Evolutionary conservation across 73 alveolate genomes (phyloP).

Genomic region (Tetrahymena borealis): DNA sequence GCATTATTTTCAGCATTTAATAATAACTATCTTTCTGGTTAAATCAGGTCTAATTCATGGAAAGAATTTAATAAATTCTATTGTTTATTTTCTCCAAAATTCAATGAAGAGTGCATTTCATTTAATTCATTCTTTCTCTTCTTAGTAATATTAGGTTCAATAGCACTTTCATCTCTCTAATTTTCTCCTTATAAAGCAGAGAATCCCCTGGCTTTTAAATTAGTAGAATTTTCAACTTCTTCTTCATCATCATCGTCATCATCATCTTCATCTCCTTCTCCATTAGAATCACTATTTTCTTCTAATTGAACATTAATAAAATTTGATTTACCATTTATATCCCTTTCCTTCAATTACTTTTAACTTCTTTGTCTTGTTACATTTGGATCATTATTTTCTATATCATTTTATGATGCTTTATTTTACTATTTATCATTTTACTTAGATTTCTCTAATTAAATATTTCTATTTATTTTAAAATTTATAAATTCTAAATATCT

Average conservation of each 20-base stretch:
- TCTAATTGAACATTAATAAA: background rate
- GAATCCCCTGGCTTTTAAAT: background rate
- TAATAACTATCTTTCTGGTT: background rate
- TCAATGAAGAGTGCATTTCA: background rate
- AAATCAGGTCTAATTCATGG: background rate
- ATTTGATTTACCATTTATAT: background rate
- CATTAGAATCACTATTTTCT: background rate
- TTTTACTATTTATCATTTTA: background rate
- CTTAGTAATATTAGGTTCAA: background rate
- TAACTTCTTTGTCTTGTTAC: background rate
- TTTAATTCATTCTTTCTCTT: background rate
- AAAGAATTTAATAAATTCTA: background rate
- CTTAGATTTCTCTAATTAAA: too few species aligned
- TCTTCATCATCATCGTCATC: background rate
- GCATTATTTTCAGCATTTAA: background rate
- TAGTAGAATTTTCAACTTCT: background rate
- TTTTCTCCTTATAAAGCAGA: background rate
- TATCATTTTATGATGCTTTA: background rate
- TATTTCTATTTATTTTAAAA: too few species aligned
- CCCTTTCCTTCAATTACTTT: background rate
- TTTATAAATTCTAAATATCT: too few species aligned
- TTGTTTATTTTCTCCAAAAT: background rate
- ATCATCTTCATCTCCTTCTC: background rate
- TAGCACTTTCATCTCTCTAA: background rate
- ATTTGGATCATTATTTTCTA: background rate